Percentiles rank a stretch among this genome's conserved stretches.
Evolutionary conservation across 768 basidiomycete species (phyloP).

Genomic region (Termitomyces sp.): DNA sequence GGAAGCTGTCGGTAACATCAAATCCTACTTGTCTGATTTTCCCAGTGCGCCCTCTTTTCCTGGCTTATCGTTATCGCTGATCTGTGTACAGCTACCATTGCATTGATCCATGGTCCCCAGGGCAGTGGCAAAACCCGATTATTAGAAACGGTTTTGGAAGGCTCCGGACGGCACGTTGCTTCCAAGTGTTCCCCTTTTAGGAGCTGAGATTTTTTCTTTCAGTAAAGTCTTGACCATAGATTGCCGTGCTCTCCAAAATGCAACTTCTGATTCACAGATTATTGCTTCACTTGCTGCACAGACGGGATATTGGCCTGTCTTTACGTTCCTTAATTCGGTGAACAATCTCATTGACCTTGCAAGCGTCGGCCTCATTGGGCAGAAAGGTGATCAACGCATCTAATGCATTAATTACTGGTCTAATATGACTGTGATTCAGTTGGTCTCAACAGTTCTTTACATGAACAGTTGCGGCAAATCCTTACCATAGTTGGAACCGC

Average conservation of each 20-base stretch:
- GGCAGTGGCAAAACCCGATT: conserved; percentile 75
- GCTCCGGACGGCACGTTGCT: conserved; percentile 43
- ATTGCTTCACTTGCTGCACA: conserved; percentile 68
- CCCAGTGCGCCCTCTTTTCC: conserved; percentile 49
- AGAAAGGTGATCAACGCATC: conserved; percentile 56
- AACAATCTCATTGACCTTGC: conserved; percentile 88
- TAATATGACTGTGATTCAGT: conserved; percentile 37
- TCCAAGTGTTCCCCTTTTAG: not conserved
- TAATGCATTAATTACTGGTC: not conserved
- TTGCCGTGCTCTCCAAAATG: conserved; percentile 68
- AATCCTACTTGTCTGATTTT: conserved; percentile 69
- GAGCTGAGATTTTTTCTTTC: conserved; percentile 1
- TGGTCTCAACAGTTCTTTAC: conserved; percentile 73
- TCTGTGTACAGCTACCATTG: conserved; percentile 50
- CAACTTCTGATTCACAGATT: conserved; percentile 63
- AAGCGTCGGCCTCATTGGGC: conserved; percentile 89
- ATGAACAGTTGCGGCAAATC: conserved; percentile 81
- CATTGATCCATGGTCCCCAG: conserved; percentile 79
- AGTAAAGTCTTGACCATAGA: conserved; percentile 81
- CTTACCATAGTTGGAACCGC: conserved; percentile 73
- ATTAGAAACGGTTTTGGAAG: conserved; percentile 47
- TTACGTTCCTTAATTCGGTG: conserved; percentile 78
- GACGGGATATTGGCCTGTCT: conserved; percentile 87
- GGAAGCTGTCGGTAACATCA: conserved; percentile 66
- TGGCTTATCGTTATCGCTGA: not conserved